Evolutionary conservation across 1,284 basidiomycete genomes (phyloP).

Genomic region (Pisolithus thermaeus): DNA sequence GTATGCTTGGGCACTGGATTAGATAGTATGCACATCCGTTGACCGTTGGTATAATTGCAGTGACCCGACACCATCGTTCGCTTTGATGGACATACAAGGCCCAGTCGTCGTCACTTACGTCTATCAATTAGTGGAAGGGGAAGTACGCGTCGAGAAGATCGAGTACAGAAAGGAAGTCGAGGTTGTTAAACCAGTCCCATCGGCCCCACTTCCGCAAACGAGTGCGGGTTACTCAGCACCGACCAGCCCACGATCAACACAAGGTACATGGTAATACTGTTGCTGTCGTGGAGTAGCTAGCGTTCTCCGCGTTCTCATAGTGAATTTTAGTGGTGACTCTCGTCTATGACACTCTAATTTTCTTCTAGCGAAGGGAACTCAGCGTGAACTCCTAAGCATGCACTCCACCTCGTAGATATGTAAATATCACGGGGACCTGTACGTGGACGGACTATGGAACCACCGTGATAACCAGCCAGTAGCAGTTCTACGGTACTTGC

Average conservation of each 20-base stretch:
- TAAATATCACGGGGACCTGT: no score
- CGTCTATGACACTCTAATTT: no score
- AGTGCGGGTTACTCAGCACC: constrained; percentile 20
- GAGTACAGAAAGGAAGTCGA: constrained; percentile 72
- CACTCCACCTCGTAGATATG: no score
- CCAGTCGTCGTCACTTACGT: constrained; percentile 94
- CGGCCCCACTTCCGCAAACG: constrained; percentile 19
- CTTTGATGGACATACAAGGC: constrained; percentile 92
- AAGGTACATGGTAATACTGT: constrained; percentile 22
- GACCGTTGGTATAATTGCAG: constrained; percentile 33
- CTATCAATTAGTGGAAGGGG: constrained; percentile 90
- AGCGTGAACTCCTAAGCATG: no score
- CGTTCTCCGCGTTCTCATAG: neutral
- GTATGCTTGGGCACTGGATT: constrained; percentile 6
- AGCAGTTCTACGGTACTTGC: no score
- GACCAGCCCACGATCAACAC: constrained; percentile 20
- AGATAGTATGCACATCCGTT: neutral
- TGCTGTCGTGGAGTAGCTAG: neutral
- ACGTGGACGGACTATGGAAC: no score
- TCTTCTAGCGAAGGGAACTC: no score
- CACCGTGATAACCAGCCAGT: no score
- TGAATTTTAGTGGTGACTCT: no score
- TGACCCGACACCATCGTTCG: constrained; percentile 77
- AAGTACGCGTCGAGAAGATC: constrained; percentile 85
- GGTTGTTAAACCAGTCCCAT: constrained; percentile 24